Percentiles rank a stretch among this genome's conserved stretches.
Evolutionary conservation across 2,329 filamentous ascomycete genomes (phyloP).

Genomic region (Dactylellina cionopaga): DNA sequence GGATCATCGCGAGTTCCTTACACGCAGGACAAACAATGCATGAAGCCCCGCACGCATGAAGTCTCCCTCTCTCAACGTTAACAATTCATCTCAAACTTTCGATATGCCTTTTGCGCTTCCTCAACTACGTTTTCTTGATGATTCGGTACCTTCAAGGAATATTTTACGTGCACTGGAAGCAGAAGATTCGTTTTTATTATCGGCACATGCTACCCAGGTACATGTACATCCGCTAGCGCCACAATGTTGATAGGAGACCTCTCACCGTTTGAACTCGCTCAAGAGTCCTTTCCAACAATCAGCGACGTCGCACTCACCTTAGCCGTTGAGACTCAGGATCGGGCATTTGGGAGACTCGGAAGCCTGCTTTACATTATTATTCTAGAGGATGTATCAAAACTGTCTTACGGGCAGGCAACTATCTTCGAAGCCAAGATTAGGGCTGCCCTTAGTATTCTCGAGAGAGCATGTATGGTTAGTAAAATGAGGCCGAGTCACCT

Average conservation of each 20-base stretch:
- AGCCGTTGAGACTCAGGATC: slow-evolving; percentile 23
- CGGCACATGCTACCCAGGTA: too few species aligned
- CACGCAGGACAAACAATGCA: slow-evolving; percentile 6
- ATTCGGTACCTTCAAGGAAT: too few species aligned
- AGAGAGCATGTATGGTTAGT: slow-evolving; percentile 39
- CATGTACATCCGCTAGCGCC: too few species aligned
- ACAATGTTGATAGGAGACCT: too few species aligned
- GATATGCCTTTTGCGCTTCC: too few species aligned
- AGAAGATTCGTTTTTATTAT: too few species aligned
- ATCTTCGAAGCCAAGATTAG: slow-evolving; percentile 28
- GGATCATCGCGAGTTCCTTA: slow-evolving; percentile 3
- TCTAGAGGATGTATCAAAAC: slow-evolving; percentile 22
- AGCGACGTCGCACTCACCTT: slow-evolving; percentile 18
- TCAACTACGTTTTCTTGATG: too few species aligned
- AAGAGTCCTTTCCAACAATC: slow-evolving; percentile 30
- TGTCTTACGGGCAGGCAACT: slow-evolving; percentile 18
- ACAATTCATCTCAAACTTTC: not conserved
- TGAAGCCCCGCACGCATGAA: slow-evolving; percentile 37
- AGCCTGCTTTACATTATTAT: slow-evolving; percentile 7
- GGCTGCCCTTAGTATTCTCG: slow-evolving; percentile 6
- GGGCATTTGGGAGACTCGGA: slow-evolving; percentile 34
- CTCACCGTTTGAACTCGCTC: slow-evolving; percentile 26
- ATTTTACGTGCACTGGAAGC: too few species aligned
- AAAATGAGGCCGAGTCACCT: too few species aligned
- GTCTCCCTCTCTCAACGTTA: too few species aligned